Evolutionary conservation across 768 basidiomycete genomes (phyloP).

Genomic region (Hortiboletus campestris): DNA sequence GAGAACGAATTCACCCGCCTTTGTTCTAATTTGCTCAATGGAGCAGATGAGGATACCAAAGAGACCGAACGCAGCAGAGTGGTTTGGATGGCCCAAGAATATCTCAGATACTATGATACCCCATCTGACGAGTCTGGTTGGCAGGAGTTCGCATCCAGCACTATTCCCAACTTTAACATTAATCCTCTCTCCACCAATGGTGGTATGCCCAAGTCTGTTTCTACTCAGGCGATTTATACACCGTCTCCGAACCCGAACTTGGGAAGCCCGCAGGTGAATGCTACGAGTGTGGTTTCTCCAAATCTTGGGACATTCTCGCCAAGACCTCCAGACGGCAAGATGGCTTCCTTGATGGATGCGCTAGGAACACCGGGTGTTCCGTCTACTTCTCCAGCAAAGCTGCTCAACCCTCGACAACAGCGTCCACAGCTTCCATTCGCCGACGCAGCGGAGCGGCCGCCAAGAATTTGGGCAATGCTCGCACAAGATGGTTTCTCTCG

Average conservation of each 20-base stretch:
- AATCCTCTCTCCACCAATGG: conserved; percentile 19
- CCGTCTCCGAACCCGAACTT: conserved; percentile 45
- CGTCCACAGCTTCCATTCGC: conserved; percentile 18
- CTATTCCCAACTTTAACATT: conserved; percentile 43
- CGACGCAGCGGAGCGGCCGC: conserved; percentile 23
- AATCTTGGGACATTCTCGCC: conserved; percentile 53
- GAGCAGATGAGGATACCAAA: conserved; percentile 42
- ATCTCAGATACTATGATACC: conserved; percentile 54
- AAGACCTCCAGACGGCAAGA: conserved; percentile 44
- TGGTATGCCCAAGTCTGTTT: conserved; percentile 44
- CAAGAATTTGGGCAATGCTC: conserved; percentile 50
- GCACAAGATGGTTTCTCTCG: conserved; percentile 66
- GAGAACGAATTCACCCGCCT: conserved; percentile 71
- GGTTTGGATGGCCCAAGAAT: conserved; percentile 64
- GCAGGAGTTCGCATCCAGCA: conserved; percentile 55
- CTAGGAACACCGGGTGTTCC: conserved; percentile 27
- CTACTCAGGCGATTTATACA: conserved; percentile 52
- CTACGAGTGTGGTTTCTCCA: conserved; percentile 33
- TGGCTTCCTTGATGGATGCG: conserved; percentile 46
- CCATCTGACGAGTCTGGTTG: conserved; percentile 54
- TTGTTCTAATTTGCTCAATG: conserved; percentile 61
- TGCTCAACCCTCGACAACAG: conserved; percentile 24
- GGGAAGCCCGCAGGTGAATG: conserved; percentile 22
- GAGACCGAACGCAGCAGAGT: conserved; percentile 46
- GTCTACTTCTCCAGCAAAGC: conserved; percentile 25